Percentiles rank a stretch among this genome's conserved stretches.
Conservation (phyloP, 768 basidiomycete genomes). For the Leccinellum rugosiceps region DNA sequence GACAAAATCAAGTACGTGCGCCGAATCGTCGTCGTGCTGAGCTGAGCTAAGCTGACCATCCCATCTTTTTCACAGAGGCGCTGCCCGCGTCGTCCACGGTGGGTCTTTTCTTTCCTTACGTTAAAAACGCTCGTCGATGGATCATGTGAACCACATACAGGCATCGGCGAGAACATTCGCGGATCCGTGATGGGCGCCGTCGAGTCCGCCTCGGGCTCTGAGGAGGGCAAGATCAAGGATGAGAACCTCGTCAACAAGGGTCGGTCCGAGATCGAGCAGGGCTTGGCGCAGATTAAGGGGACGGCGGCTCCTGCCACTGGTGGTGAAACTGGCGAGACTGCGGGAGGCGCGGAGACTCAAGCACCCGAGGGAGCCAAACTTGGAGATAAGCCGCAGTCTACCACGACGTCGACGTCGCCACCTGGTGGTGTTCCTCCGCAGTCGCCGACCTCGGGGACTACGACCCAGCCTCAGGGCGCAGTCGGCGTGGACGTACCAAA, state of each 20-base stretch:
- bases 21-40: neutral
- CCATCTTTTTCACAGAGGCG: conserved; percentile 29
- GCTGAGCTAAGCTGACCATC: neutral
- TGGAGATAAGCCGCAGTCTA: neutral
- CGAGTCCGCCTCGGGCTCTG: conserved; percentile 31
- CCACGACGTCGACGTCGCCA: neutral
- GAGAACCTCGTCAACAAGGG: conserved; percentile 38
- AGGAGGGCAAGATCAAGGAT: conserved; percentile 28
- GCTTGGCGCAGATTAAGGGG: conserved; percentile 33
- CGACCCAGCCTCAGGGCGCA: neutral
- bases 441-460: neutral
- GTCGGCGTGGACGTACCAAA: neutral
- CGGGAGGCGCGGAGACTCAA: neutral
- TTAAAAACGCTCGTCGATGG: neutral
- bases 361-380: neutral
- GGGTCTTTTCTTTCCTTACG: neutral
- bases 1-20: conserved; percentile 14
- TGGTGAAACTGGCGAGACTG: neutral
- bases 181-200: conserved; percentile 41
- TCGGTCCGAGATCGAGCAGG: conserved; percentile 38
- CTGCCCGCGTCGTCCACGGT: conserved; percentile 37
- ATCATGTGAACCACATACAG: conserved; percentile 20
- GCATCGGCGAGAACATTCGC: conserved; percentile 43
- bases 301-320: neutral
- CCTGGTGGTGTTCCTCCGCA: neutral